phyloP scores from a whole-genome alignment of 768 basidiomycete genomes.

The Heimioporus sp. region DNA sequence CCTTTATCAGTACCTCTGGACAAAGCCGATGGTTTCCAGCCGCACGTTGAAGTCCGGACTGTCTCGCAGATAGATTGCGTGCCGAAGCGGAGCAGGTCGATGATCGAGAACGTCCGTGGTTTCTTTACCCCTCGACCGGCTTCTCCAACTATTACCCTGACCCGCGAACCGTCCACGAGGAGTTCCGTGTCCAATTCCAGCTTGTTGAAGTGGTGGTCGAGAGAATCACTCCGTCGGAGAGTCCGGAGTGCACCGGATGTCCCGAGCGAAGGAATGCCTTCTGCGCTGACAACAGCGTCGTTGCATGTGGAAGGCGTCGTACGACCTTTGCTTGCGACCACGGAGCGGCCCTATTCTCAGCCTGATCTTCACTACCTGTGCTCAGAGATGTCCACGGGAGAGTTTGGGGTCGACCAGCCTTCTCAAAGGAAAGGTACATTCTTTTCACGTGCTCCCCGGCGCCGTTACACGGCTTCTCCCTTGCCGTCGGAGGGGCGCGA shows the following conservation, averaged over 20 bases:
- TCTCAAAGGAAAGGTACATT: slow-evolving; percentile 10
- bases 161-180: slow-evolving; percentile 24
- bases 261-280: slow-evolving; percentile 29
- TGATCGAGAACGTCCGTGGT: slow-evolving; percentile 61
- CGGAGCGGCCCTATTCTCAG: slow-evolving; percentile 29
- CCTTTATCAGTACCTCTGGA: slow-evolving; percentile 13
- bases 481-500: slow-evolving; percentile 12
- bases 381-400: slow-evolving; percentile 16
- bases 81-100: slow-evolving; percentile 48
- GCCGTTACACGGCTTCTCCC: slow-evolving; percentile 18
- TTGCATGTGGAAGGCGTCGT: slow-evolving; percentile 15
- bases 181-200: slow-evolving; percentile 29
- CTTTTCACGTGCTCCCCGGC: slow-evolving; percentile 20
- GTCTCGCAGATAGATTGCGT: slow-evolving; percentile 20
- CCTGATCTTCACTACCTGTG: slow-evolving; percentile 28
- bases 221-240: slow-evolving; percentile 47
- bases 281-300: slow-evolving; percentile 24
- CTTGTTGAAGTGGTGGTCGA: slow-evolving; percentile 49
- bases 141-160: slow-evolving; percentile 37
- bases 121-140: slow-evolving; percentile 52
- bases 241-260: slow-evolving; percentile 53
- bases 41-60: slow-evolving; percentile 29
- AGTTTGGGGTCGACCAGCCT: slow-evolving; percentile 22
- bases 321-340: slow-evolving; percentile 9
- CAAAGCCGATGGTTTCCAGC: slow-evolving; percentile 14